phyloP scores from a whole-genome alignment of 2,329 filamentous ascomycete species.

The Fusarium austroafricanum region DNA sequence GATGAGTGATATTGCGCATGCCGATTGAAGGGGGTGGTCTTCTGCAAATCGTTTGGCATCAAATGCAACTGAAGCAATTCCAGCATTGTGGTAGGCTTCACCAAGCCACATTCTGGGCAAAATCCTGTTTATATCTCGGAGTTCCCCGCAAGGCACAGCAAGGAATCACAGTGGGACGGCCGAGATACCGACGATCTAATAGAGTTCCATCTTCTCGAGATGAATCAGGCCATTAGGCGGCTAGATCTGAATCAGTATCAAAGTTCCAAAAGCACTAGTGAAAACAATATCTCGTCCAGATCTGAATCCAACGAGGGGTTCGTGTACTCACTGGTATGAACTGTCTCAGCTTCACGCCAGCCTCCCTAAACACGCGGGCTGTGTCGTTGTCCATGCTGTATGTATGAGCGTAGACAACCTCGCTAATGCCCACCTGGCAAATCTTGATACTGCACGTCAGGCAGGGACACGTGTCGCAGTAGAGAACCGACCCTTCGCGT shows the following conservation, averaged over 20 bases:
- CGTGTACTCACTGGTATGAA: slow-evolving; percentile 78
- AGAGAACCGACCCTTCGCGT: slow-evolving; percentile 82
- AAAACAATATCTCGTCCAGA: slow-evolving; percentile 15
- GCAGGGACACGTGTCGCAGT: slow-evolving; percentile 97
- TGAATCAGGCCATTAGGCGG: slow-evolving; percentile 74
- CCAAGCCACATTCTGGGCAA: slow-evolving; percentile 35
- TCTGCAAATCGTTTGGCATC: neutral
- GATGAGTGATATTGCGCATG: slow-evolving; percentile 32
- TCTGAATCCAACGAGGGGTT: slow-evolving; percentile 20
- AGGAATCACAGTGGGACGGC: slow-evolving; percentile 14
- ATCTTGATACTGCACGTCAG: slow-evolving; percentile 99
- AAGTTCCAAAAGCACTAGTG: neutral
- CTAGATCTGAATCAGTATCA: slow-evolving; percentile 53
- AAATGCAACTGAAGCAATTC: slow-evolving; percentile 9
- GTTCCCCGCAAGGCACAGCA: slow-evolving; percentile 33
- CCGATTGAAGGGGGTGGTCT: slow-evolving; percentile 14
- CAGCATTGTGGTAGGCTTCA: slow-evolving; percentile 17
- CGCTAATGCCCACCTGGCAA: slow-evolving; percentile 92
- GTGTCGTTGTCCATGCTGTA: slow-evolving; percentile 95
- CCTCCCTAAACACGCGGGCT: slow-evolving; percentile 83
- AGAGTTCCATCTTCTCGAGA: slow-evolving; percentile 64
- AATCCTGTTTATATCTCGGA: slow-evolving; percentile 5
- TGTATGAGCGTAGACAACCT: slow-evolving; percentile 93
- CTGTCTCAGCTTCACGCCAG: slow-evolving; percentile 86
- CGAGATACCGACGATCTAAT: slow-evolving; percentile 40